A percentile compares a stretch with the other conserved stretches of the same genome.
Evolutionary conservation across 2,329 filamentous ascomycete species (phyloP).

Genomic region (Alternaria alternata): DNA sequence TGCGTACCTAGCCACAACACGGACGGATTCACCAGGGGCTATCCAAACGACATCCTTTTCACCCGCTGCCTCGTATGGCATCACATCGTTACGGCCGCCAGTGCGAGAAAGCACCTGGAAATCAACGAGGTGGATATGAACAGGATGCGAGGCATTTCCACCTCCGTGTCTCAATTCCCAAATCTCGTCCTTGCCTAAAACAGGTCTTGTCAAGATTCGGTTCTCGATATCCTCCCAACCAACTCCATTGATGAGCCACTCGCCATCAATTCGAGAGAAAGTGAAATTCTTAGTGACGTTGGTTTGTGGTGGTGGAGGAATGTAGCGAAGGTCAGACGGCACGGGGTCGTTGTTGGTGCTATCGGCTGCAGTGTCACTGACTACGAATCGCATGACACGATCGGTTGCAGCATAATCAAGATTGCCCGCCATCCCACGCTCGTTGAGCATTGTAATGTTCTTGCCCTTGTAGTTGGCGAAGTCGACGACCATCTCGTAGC

Average conservation of each 20-base stretch:
- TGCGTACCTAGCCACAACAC: constrained; percentile 41
- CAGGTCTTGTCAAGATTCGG: constrained; percentile 42
- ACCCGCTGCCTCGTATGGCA: constrained; percentile 63
- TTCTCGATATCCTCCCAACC: constrained; percentile 45
- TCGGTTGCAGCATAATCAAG: constrained; percentile 60
- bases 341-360: constrained; percentile 37
- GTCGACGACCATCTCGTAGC: constrained; percentile 67
- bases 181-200: constrained; percentile 46
- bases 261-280: constrained; percentile 38
- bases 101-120: constrained; percentile 62
- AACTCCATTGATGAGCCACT: constrained; percentile 48
- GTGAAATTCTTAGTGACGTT: constrained; percentile 36
- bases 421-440: constrained; percentile 54
- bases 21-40: constrained; percentile 54
- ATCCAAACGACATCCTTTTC: constrained; percentile 68
- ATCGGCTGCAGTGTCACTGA: constrained; percentile 47
- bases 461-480: constrained; percentile 60
- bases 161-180: constrained; percentile 56
- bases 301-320: constrained; percentile 33
- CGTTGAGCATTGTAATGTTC: constrained; percentile 58
- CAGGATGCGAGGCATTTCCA: constrained; percentile 62
- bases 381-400: constrained; percentile 54
- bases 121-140: constrained; percentile 67
- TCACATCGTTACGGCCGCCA: constrained; percentile 54
- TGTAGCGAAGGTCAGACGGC: constrained; percentile 34